Evolutionary conservation across 192 early-diverging fungal species (phyloP).

Genomic region (Coemansia biformis): DNA sequence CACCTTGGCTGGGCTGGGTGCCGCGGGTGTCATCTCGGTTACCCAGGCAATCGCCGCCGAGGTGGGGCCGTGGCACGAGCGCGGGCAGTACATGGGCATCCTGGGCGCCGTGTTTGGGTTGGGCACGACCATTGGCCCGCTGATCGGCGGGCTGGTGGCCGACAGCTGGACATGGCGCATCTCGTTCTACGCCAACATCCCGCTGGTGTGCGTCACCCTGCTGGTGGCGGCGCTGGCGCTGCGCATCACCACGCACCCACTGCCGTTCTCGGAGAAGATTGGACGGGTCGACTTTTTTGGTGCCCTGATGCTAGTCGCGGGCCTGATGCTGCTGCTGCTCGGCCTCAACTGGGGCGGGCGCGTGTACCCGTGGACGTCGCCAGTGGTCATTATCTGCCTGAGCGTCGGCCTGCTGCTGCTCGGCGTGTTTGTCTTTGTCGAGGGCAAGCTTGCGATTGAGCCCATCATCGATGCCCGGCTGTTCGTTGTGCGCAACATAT

Average conservation of each 20-base stretch:
- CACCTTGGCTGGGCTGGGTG: conserved; percentile 51
- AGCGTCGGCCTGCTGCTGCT: conserved; percentile 54
- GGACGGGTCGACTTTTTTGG: conserved; percentile 59
- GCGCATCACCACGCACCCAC: conserved; percentile 43
- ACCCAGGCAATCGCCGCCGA: conserved; percentile 62
- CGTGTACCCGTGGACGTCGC: conserved; percentile 63
- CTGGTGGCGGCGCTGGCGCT: conserved; percentile 50
- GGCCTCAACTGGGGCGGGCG: conserved; percentile 71
- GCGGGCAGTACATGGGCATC: conserved; percentile 73
- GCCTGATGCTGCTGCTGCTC: conserved; percentile 59
- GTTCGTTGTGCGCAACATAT: conserved; percentile 57
- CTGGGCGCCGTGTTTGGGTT: conserved; percentile 66
- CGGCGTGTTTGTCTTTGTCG: conserved; percentile 58
- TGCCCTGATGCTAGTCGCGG: conserved; percentile 54
- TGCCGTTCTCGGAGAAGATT: conserved; percentile 38
- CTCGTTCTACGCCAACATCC: conserved; percentile 82
- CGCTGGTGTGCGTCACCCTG: conserved; percentile 60
- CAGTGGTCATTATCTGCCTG: conserved; percentile 54
- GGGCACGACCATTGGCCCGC: conserved; percentile 67
- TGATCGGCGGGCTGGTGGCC: conserved; percentile 72
- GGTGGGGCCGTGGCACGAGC: conserved; percentile 52
- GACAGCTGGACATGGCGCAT: conserved; percentile 66
- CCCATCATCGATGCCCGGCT: conserved; percentile 72
- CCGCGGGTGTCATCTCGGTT: conserved; percentile 55
- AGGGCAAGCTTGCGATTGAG: conserved; percentile 64